Evolutionary conservation across 1,284 basidiomycete genomes (phyloP), one percentile per base, ranked within the genome.

Genomic region (Rhodotorula sp.): DNA sequence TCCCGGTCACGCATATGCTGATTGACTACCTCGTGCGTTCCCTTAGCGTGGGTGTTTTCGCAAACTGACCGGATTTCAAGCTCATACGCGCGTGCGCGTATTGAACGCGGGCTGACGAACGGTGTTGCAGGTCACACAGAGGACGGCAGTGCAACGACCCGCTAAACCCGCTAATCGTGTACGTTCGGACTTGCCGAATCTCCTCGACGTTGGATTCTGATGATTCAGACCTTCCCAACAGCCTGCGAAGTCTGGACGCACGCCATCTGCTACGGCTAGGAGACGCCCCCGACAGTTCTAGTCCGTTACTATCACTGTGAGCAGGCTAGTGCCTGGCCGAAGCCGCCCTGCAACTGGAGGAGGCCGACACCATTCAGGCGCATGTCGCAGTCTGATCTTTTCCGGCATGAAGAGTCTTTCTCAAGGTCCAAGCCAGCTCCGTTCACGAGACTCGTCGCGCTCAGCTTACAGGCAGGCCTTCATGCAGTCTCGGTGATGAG

Each of bases 1-100:
- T 89, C 10, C 86, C 87, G 62, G 91, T 91, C 78, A 91, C 87
- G 0, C 89, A 92, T 80, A 86, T 84, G 72, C 83, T 93, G 54
- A 81, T 93, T 56, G 87, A 91, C 77, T 91, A 89, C 75, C 78
- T 92, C 80, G 90, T 91, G 70, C 51, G 56, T 58, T 8, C 6
- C 30, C 5, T 24, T 33, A 22, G 6, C 29, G 7, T 45, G 10
- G 3, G 3, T 48, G 20, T 24, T 8, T 14, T 2, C 24, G 26
- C 44, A 33, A 42, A 12, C 20, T 30, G 26, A 29, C 17, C 26
- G 42, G 4, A 7, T 17, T 14, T 14, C 20, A 46, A 6, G 18
- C 2, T 8, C 18, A 1, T 14, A 8, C 4, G 17, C 10, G 37
- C 10, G 4, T 6, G 24, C 15, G 4, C 30, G 15, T 20, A 30